phyloP scores from a whole-genome alignment of 2,329 filamentous ascomycete species.

The Colletotrichum agaves region DNA sequence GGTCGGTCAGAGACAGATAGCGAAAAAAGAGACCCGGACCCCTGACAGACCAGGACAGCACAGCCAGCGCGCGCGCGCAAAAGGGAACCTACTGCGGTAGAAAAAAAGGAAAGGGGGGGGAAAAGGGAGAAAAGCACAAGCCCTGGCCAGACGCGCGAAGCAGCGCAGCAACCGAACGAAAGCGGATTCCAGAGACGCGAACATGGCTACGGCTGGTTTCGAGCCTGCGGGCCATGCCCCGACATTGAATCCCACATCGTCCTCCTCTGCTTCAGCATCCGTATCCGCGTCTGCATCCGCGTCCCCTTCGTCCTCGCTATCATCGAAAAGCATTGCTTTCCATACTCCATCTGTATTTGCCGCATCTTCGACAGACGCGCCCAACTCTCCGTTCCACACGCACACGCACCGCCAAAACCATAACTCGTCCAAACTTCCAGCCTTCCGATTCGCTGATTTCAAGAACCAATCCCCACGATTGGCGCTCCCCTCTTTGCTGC shows the following conservation, averaged over 20 bases:
- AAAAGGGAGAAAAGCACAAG: conserved; percentile 9
- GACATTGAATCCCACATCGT: conserved; percentile 33
- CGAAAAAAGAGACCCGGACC: conserved; percentile 6
- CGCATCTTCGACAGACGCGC: conserved; percentile 30
- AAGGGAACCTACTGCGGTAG: background rate
- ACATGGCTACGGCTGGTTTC: conserved; percentile 36
- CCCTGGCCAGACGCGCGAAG: conserved; percentile 24
- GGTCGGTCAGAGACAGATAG: conserved; percentile 29
- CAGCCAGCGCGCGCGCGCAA: background rate
- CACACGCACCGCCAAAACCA: conserved; percentile 64
- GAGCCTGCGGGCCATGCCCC: conserved; percentile 37
- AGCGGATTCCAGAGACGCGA: conserved; percentile 33
- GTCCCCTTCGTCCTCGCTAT: conserved; percentile 30
- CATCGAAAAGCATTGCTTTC: conserved; percentile 27
- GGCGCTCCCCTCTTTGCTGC: conserved; percentile 45
- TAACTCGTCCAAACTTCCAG: conserved; percentile 66
- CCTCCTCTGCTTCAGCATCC: conserved; percentile 28
- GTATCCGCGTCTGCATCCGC: conserved; percentile 31
- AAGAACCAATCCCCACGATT: conserved; percentile 45
- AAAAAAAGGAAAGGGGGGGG: background rate
- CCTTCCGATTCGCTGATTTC: conserved; percentile 64
- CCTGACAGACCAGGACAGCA: background rate
- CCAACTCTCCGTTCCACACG: conserved; percentile 48
- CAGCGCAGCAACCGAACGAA: conserved; percentile 24
- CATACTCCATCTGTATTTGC: conserved; percentile 18